Base-by-base conservation (phyloP, 495 filamentous ascomycete species). In the Clavariopsis aquatica region DNA sequence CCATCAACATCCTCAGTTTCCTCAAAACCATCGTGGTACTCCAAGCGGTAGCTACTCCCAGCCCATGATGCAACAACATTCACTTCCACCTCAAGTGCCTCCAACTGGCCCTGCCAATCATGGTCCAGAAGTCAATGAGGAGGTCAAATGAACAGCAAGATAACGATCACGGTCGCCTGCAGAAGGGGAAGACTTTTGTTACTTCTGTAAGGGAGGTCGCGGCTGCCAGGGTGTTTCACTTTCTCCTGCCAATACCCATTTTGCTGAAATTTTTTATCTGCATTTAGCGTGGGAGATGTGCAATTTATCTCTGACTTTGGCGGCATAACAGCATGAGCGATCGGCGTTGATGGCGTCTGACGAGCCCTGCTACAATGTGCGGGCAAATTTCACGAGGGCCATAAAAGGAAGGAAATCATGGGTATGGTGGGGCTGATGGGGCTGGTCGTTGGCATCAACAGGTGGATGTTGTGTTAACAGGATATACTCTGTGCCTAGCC, bases 11-110 rank as follows among this genome's bases (percentile, higher is more conserved):
- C 62, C 67, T 23, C 69, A 64, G 19, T 73, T 55, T 46, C 71
- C 71, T 12, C 69, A 70, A 36, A 55, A 59, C 9, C 68, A 73
- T 29, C 71, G 71, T 17, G 71, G 71, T 19, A 71, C 69, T 22
- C 69, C 71, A 12, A 73, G 69, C 47, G 59, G 56, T 29, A 66
- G 36, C 31, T 71, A 71, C 52, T 54, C 52, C 10, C 69, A 71
- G 38, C 71, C 68, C 12, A 69, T 73, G 71, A 71, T 70, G 60
- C 70, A 66, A 47, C 63, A 66, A 28, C 68, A 72, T 45, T 70
- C 67, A 19, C 52, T 70, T 31, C 64, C 54, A 8, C 69, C 69
- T 49, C 69, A 67, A 52, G 59, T 49, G 26, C 61, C 65, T 52
- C 63, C 69, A n/a, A 65, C 70, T 1, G 66, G 66, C 9, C 63